Evolutionary conservation across 176 grass and related monocot species (phyloP).

Genomic region (Carex littledalei): DNA sequence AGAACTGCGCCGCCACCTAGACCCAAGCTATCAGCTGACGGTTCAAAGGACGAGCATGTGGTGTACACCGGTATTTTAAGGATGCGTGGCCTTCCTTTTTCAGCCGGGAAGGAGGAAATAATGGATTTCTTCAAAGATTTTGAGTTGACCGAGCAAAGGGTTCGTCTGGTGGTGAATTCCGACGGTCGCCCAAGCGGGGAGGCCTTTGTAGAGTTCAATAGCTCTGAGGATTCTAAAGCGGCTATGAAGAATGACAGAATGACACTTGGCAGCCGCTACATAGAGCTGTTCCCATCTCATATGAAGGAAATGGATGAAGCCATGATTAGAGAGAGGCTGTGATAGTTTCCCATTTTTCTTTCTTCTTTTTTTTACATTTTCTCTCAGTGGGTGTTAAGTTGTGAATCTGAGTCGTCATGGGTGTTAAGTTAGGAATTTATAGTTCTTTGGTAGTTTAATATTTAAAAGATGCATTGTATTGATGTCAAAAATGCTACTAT

Average conservation of each 20-base stretch:
- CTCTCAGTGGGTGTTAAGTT: not conserved
- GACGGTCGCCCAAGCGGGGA: constrained; percentile 36
- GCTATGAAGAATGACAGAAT: constrained; percentile 46
- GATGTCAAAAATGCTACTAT: not conserved
- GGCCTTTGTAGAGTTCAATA: constrained; percentile 35
- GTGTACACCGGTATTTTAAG: constrained; percentile 24
- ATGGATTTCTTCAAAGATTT: constrained; percentile 35
- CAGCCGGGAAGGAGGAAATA: constrained; percentile 30
- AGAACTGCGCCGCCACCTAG: constrained; percentile 11
- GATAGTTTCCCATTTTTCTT: not conserved
- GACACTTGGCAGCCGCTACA: constrained; percentile 37
- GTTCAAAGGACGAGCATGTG: constrained; percentile 16
- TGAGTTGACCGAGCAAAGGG: constrained; percentile 12
- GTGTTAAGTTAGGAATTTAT: not conserved
- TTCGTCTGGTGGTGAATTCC: constrained; percentile 23
- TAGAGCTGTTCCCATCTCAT: constrained; percentile 31
- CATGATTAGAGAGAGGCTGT: not conserved
- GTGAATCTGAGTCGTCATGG: not conserved
- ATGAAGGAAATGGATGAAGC: constrained; percentile 27
- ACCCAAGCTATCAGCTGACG: not conserved
- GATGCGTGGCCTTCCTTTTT: constrained; percentile 41
- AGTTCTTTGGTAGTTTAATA: not conserved
- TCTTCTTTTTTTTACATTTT: not conserved
- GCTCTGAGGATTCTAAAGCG: constrained; percentile 23
- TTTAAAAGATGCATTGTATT: not conserved